Evolutionary conservation across 169 alveolate species (phyloP).

Genomic region (Eimeria mitis): DNA sequence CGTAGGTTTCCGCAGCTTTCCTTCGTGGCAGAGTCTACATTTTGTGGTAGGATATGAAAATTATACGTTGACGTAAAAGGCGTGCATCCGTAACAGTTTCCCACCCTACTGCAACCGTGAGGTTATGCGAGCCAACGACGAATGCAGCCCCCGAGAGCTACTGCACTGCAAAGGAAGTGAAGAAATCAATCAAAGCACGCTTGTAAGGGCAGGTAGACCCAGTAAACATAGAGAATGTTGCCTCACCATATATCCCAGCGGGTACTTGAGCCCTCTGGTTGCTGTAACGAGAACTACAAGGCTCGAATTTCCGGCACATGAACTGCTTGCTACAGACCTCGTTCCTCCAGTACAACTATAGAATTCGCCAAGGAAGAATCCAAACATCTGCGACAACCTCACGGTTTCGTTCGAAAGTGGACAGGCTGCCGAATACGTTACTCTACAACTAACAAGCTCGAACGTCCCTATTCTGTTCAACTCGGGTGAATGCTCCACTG

Average conservation of each 20-base stretch:
- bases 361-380: neutral
- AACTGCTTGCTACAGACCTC: neutral
- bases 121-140: neutral
- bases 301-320: neutral
- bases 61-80: too few relatives aligned
- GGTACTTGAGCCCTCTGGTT: neutral
- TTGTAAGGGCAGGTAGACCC: neutral
- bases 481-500: neutral
- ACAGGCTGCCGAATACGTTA: neutral
- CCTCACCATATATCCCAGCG: too few relatives aligned
- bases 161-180: neutral
- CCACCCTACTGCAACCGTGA: neutral
- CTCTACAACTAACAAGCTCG: neutral
- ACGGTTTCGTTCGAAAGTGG: neutral
- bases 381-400: neutral
- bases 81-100: neutral
- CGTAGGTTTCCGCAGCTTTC: too few relatives aligned
- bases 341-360: too few relatives aligned
- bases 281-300: neutral
- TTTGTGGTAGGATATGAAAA: too few relatives aligned
- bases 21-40: too few relatives aligned
- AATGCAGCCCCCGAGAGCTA: neutral
- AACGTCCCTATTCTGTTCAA: neutral
- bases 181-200: neutral
- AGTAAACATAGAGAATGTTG: neutral